phyloP scores from a whole-genome alignment of 2,329 filamentous ascomycete genomes.

The Trichoderma cornu-damae region DNA sequence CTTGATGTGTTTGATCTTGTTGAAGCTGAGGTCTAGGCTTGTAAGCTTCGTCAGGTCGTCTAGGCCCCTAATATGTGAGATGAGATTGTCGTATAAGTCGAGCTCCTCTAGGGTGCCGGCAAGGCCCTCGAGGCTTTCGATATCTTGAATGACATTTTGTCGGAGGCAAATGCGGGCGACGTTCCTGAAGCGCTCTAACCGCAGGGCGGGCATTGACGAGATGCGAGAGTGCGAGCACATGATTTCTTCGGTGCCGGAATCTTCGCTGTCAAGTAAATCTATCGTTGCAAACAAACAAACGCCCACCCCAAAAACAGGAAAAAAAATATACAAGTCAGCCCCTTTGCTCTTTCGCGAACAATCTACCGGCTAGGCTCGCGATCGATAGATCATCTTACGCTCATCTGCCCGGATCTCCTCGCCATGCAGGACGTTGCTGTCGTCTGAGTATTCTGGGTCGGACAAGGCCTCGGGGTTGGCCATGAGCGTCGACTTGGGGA shows the following conservation, averaged over 20 bases:
- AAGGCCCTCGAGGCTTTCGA: constrained; percentile 66
- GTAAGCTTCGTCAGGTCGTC: constrained; percentile 72
- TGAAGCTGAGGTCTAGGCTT: constrained; percentile 88
- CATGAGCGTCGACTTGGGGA: constrained; percentile 58
- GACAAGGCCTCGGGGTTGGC: constrained; percentile 76
- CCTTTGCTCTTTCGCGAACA: neutral
- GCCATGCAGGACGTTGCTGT: constrained; percentile 61
- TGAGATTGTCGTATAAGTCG: constrained; percentile 94
- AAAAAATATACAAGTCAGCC: neutral
- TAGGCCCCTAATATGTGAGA: constrained; percentile 78
- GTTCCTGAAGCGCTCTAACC: constrained; percentile 76
- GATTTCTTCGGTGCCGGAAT: constrained; percentile 66
- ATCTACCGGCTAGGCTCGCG: neutral
- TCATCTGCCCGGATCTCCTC: constrained; percentile 79
- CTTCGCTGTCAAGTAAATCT: constrained; percentile 59
- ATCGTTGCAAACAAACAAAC: no score
- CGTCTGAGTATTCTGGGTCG: constrained; percentile 78
- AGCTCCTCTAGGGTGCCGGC: constrained; percentile 70
- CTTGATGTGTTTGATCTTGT: constrained; percentile 99
- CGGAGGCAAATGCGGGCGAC: constrained; percentile 78
- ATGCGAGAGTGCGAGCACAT: constrained; percentile 86
- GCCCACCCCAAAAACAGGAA: no score
- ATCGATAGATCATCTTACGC: constrained; percentile 54
- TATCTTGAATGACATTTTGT: constrained; percentile 79
- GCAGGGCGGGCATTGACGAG: constrained; percentile 68